phyloP scores from a whole-genome alignment of 495 filamentous ascomycete species.

The Hyaloscypha hepaticicola region DNA sequence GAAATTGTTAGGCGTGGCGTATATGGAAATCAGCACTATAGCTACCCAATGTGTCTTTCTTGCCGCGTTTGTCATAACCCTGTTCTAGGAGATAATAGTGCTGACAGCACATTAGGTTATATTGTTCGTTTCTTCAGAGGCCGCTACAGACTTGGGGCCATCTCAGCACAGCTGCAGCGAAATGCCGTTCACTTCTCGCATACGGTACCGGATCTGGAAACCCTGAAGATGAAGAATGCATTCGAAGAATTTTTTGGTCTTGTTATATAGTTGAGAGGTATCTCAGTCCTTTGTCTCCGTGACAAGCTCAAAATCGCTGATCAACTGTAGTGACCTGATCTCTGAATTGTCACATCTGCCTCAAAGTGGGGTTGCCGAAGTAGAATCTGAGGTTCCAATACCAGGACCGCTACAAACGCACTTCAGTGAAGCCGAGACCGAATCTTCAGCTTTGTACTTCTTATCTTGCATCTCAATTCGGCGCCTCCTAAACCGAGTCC shows the following conservation, averaged over 20 bases:
- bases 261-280: constrained; percentile 48
- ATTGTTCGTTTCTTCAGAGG: constrained; percentile 38
- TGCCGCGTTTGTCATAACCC: constrained; percentile 28
- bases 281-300: not conserved
- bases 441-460: constrained; percentile 36
- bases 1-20: constrained; percentile 35
- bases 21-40: constrained; percentile 35
- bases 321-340: constrained; percentile 22
- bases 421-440: constrained; percentile 23
- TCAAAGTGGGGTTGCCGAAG: constrained; percentile 43
- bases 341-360: constrained; percentile 44
- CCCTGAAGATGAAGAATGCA: constrained; percentile 40
- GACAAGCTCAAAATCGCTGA: not conserved
- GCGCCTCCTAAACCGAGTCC: constrained; percentile 39
- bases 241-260: constrained; percentile 48
- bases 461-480: constrained; percentile 40
- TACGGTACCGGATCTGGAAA: constrained; percentile 28
- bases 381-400: constrained; percentile 43
- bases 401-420: constrained; percentile 37
- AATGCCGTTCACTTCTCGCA: constrained; percentile 41
- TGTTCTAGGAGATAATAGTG: not conserved
- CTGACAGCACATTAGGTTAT: constrained; percentile 29
- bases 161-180: constrained; percentile 35
- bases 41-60: constrained; percentile 40
- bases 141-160: constrained; percentile 40